Evolutionary conservation across 352 stramenopile genomes (phyloP).

Genomic region (Globisporangium alternatum): DNA sequence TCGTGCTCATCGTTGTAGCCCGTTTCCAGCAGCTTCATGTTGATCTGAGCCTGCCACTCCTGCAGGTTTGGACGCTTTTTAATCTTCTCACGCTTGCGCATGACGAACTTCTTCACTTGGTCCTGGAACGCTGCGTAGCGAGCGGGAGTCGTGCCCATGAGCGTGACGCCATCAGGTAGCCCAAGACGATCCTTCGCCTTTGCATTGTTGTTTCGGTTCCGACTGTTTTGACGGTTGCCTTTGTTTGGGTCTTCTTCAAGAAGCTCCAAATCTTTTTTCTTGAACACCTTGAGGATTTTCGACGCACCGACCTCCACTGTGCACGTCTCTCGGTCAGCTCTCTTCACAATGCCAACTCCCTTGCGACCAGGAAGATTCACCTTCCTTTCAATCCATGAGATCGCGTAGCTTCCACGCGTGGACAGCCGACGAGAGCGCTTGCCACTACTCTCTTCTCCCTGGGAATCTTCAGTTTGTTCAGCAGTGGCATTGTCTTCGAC

Average conservation of each 20-base stretch:
- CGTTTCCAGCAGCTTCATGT: slow-evolving; percentile 59
- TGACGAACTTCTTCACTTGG: slow-evolving; percentile 80
- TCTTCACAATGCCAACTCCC: slow-evolving; percentile 76
- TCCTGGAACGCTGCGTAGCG: slow-evolving; percentile 83
- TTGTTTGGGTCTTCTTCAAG: slow-evolving; percentile 57
- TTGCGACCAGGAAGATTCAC: slow-evolving; percentile 79
- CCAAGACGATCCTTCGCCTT: slow-evolving; percentile 75
- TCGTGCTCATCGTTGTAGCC: slow-evolving; percentile 56
- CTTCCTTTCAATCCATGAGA: slow-evolving; percentile 87
- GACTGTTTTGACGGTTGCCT: slow-evolving; percentile 45
- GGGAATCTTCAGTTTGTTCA: slow-evolving; percentile 74
- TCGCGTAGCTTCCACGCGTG: slow-evolving; percentile 78
- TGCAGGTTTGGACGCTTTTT: slow-evolving; percentile 85
- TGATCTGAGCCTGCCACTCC: slow-evolving; percentile 69
- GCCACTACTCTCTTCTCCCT: slow-evolving; percentile 67
- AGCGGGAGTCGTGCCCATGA: slow-evolving; percentile 83
- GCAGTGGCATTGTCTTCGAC: slow-evolving; percentile 45
- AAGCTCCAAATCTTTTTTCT: slow-evolving; percentile 86
- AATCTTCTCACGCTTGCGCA: slow-evolving; percentile 76
- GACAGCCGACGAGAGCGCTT: slow-evolving; percentile 69
- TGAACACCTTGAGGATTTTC: slow-evolving; percentile 79
- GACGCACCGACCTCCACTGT: slow-evolving; percentile 74
- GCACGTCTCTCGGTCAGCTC: slow-evolving; percentile 80
- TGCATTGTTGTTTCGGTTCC: slow-evolving; percentile 68
- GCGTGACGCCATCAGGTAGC: slow-evolving; percentile 62